Percentiles rank a stretch among this genome's conserved stretches.
These are phyloP conservation scores for Centrapalus pauciflorus DNA, from an alignment of 129 eudicot genomes.

Conservation along the genomic window DNA sequence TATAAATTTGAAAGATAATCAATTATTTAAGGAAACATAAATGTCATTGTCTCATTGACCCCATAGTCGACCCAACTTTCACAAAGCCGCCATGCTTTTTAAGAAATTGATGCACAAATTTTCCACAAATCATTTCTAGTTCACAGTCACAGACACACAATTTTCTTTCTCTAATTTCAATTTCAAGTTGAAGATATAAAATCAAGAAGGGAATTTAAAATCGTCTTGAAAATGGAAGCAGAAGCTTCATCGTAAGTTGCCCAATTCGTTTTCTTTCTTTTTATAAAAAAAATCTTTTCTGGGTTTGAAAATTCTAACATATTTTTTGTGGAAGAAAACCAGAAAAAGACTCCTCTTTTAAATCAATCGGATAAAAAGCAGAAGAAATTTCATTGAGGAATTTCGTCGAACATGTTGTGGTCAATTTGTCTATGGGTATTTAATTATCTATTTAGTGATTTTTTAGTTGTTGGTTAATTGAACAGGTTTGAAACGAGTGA, in stretches of 20 bases:
- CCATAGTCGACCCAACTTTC: background rate
- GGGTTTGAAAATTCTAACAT: conserved; percentile 18
- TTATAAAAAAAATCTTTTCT: background rate
- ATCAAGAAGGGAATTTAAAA: background rate
- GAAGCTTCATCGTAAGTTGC: conserved; percentile 78
- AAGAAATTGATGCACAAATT: background rate
- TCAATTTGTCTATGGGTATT: background rate
- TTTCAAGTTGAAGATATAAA: background rate
- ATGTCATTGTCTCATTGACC: too few species aligned
- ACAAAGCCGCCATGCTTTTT: conserved; percentile 18
- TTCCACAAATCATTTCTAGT: conserved; percentile 2
- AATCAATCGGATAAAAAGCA: conserved; percentile 10
- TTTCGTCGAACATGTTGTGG: conserved; percentile 27
- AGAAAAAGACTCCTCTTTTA: background rate
- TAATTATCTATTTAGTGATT: background rate
- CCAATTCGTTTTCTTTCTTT: background rate
- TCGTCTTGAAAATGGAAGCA: conserved; percentile 42
- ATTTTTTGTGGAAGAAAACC: background rate
- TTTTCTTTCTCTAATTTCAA: conserved; percentile 14
- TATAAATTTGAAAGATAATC: too few species aligned
- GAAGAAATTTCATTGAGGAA: conserved; percentile 3
- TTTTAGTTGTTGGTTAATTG: background rate
- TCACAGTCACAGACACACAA: background rate
- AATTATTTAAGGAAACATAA: too few species aligned
- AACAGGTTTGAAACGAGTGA: conserved; percentile 83